These are phyloP conservation scores for Passalora sequoiae DNA, from an alignment of 2,329 filamentous ascomycete species.

Conservation along the genomic window DNA sequence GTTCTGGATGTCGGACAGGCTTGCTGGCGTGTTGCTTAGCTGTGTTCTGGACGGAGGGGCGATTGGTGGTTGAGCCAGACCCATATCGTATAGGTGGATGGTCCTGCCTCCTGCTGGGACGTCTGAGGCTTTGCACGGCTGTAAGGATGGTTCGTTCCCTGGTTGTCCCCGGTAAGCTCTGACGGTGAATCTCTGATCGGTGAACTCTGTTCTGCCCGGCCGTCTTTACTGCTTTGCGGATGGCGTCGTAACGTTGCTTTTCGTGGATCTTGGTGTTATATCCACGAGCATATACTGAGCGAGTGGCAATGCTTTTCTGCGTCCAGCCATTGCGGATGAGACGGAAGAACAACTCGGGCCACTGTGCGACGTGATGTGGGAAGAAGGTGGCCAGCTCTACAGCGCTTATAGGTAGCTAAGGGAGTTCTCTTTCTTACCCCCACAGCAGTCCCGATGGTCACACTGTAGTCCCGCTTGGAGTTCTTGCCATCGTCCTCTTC, in stretches of 20 bases:
- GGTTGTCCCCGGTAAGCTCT: not conserved
- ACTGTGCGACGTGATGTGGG: conserved; percentile 8
- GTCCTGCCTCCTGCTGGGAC: not conserved
- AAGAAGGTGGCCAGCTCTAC: conserved; percentile 16
- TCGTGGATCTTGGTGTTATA: not conserved
- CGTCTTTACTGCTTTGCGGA: not conserved
- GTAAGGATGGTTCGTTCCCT: not conserved
- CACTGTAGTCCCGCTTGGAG: not conserved
- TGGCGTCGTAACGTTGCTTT: not conserved
- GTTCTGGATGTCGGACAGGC: too few relatives aligned
- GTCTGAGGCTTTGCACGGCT: not conserved
- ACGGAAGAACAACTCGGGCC: conserved; percentile 12
- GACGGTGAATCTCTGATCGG: not conserved
- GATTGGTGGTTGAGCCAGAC: not conserved
- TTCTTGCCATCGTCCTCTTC: not conserved
- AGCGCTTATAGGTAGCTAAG: conserved; percentile 5
- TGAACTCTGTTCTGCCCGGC: not conserved
- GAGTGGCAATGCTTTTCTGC: conserved; percentile 4
- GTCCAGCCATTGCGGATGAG: conserved; percentile 12
- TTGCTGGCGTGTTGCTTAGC: not conserved
- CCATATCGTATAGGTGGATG: not conserved
- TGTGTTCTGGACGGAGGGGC: not conserved
- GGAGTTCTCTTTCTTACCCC: not conserved
- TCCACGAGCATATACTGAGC: conserved; percentile 7
- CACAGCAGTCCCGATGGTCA: not conserved